Percentiles rank a stretch among this genome's conserved stretches.
Conservation (phyloP, 2,329 filamentous ascomycete species). For the Chrysosporium queenslandicum region DNA sequence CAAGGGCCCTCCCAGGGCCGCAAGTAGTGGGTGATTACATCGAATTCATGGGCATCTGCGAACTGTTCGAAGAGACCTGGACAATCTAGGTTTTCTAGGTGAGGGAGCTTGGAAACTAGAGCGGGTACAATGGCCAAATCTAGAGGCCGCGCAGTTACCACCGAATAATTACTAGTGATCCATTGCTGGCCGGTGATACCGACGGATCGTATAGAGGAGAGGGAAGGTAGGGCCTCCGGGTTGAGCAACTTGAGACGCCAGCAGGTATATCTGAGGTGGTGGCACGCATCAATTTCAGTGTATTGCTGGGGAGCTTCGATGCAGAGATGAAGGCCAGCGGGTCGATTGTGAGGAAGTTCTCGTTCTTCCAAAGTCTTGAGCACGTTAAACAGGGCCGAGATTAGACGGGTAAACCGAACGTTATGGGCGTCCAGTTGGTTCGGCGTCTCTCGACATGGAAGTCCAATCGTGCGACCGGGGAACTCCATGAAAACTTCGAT, state of each 20-base stretch:
- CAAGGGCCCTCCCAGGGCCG: slow-evolving; percentile 1
- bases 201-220: slow-evolving; percentile 3
- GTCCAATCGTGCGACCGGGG: no score
- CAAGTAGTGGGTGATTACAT: background rate
- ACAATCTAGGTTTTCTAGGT: slow-evolving; percentile 9
- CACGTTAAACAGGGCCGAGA: slow-evolving; percentile 6
- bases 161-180: no score
- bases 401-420: slow-evolving; percentile 6
- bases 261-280: slow-evolving; percentile 6
- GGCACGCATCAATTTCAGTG: background rate
- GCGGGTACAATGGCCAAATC: slow-evolving; percentile 6
- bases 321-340: slow-evolving; percentile 1
- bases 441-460: background rate
- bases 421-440: slow-evolving; percentile 5
- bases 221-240: slow-evolving; percentile 1
- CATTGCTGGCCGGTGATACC: no score
- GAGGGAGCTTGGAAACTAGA: slow-evolving; percentile 12
- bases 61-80: background rate
- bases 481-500: slow-evolving; percentile 3
- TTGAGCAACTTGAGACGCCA: slow-evolving; percentile 9
- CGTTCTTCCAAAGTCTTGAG: slow-evolving; percentile 8
- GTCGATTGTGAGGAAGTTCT: slow-evolving; percentile 7
- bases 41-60: slow-evolving; percentile 1
- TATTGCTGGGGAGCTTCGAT: slow-evolving; percentile 5
- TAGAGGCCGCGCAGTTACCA: no score